A percentile compares a stretch with the other conserved stretches of the same genome.
phyloP scores from a whole-genome alignment of 2,329 filamentous ascomycete genomes.

The Aspergillus flavus region DNA sequence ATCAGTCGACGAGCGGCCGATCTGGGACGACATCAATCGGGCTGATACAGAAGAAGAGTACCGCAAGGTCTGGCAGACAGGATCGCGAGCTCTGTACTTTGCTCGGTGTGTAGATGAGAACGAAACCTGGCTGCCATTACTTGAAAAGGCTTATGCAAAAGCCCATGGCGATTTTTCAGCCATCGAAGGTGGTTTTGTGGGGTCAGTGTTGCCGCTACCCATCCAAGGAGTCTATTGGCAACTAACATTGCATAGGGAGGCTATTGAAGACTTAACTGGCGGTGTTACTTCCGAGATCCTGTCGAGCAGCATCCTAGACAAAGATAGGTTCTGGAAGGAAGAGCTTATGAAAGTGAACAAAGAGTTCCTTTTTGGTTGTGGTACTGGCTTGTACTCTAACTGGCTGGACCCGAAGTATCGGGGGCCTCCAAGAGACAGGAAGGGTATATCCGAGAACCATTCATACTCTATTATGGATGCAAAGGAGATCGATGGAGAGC shows the following conservation, averaged over 20 bases:
- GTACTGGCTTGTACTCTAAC: constrained; percentile 49
- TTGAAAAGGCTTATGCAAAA: constrained; percentile 85
- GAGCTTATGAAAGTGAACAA: constrained; percentile 79
- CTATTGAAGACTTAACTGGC: constrained; percentile 61
- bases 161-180: constrained; percentile 77
- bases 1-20: constrained; percentile 70
- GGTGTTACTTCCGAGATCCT: constrained; percentile 52
- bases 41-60: constrained; percentile 73
- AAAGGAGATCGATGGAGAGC: constrained; percentile 62
- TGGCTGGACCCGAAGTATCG: constrained; percentile 43
- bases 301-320: constrained; percentile 57
- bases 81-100: constrained; percentile 77
- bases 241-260: constrained; percentile 45
- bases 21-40: constrained; percentile 74
- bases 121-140: constrained; percentile 78
- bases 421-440: constrained; percentile 40
- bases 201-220: constrained; percentile 37
- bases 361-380: constrained; percentile 63
- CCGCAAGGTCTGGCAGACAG: constrained; percentile 70
- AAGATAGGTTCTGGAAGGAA: constrained; percentile 80
- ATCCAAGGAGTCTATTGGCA: neutral
- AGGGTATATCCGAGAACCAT: constrained; percentile 52
- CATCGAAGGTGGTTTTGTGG: constrained; percentile 74
- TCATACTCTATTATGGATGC: constrained; percentile 63
- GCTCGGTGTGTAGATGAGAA: constrained; percentile 74